These are phyloP conservation scores for Neurospora sp. DNA, from an alignment of 495 filamentous ascomycete genomes.

Conservation along the genomic window DNA sequence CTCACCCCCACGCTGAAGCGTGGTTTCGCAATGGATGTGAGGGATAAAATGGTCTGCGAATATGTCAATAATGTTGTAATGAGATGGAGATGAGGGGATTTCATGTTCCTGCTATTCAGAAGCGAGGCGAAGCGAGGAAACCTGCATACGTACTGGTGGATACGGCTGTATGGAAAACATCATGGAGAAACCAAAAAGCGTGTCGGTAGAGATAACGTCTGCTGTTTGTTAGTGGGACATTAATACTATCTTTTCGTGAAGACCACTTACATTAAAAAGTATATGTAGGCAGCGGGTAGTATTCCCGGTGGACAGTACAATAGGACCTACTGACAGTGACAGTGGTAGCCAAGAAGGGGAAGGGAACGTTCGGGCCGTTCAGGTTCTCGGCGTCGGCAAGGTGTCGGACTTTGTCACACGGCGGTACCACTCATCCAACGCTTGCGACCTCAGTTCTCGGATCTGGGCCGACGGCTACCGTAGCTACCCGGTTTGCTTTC, in stretches of 20 bases:
- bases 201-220: background rate
- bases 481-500: background rate
- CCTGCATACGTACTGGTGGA: background rate
- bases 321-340: background rate
- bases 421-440: background rate
- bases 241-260: background rate
- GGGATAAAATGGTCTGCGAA: background rate
- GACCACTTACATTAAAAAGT: background rate
- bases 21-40: background rate
- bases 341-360: background rate
- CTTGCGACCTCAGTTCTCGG: background rate
- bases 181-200: background rate
- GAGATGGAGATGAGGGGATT: background rate
- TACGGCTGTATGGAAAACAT: background rate
- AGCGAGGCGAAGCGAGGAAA: background rate
- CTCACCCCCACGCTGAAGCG: background rate
- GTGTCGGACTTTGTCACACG: background rate
- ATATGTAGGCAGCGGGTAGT: background rate
- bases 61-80: background rate
- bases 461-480: background rate
- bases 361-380: background rate
- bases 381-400: background rate
- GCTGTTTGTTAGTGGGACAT: background rate
- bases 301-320: background rate
- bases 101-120: background rate